Conservation (phyloP, 768 basidiomycete species). For the Suillus placidus region DNA sequence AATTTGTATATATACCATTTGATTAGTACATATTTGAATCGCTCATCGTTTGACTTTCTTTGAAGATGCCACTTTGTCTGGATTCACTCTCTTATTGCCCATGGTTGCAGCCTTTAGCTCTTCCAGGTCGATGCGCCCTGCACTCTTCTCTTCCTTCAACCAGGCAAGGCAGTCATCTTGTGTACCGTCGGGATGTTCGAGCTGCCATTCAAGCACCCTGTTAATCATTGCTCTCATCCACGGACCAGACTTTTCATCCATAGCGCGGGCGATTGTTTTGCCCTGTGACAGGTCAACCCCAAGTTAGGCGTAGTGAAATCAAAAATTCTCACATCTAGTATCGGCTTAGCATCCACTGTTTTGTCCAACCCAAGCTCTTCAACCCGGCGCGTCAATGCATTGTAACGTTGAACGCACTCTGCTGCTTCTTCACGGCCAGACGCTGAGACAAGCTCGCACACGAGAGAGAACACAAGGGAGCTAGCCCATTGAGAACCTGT, state of each 20-base stretch:
- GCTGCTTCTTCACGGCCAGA: slow-evolving; percentile 46
- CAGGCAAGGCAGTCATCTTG: slow-evolving; percentile 71
- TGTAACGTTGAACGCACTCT: slow-evolving; percentile 62
- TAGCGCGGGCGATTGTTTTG: slow-evolving; percentile 55
- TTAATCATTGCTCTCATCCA: slow-evolving; percentile 68
- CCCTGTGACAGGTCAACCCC: slow-evolving; percentile 54
- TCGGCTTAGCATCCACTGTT: slow-evolving; percentile 66
- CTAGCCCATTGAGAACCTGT: slow-evolving; percentile 71
- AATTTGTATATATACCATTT: slow-evolving; percentile 3
- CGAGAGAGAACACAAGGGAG: slow-evolving; percentile 73
- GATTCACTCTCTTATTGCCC: slow-evolving; percentile 29
- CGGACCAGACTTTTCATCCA: slow-evolving; percentile 65
- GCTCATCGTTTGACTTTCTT: slow-evolving; percentile 37
- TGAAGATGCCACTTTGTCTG: slow-evolving; percentile 18
- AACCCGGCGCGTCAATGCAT: slow-evolving; percentile 59
- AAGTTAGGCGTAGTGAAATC: neutral
- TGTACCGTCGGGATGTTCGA: slow-evolving; percentile 69
- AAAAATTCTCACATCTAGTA: slow-evolving; percentile 70
- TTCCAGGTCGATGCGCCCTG: slow-evolving; percentile 46
- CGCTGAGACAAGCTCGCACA: slow-evolving; percentile 59
- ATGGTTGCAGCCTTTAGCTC: slow-evolving; percentile 24
- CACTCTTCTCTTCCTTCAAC: slow-evolving; percentile 57
- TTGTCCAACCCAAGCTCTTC: slow-evolving; percentile 62
- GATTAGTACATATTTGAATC: neutral
- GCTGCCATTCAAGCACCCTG: slow-evolving; percentile 83